phyloP scores from a whole-genome alignment of 140 eudicot genomes.

The Erigeron philadelphicus region DNA sequence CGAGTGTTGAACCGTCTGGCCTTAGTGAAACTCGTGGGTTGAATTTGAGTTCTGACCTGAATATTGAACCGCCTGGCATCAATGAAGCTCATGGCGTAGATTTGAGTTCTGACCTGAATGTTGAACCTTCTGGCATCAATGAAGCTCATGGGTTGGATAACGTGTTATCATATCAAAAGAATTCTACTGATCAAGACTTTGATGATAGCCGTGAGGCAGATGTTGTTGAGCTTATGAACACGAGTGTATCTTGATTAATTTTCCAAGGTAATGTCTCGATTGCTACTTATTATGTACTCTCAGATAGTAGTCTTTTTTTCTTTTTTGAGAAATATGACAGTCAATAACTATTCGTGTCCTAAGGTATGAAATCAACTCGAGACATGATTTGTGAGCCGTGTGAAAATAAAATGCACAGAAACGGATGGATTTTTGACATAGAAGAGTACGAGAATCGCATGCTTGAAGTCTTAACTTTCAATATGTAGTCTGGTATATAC shows the following conservation, averaged over 20 bases:
- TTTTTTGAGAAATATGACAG: not conserved
- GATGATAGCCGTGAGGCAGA: slow-evolving; percentile 49
- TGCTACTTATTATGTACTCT: not conserved
- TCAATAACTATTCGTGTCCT: not conserved
- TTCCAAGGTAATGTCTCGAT: slow-evolving; percentile 35
- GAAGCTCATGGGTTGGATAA: slow-evolving; percentile 12
- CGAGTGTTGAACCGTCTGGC: slow-evolving; percentile 47
- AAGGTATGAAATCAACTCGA: not conserved
- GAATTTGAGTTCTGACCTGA: slow-evolving; percentile 56
- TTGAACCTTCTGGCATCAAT: too few species aligned
- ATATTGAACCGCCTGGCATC: slow-evolving; percentile 42
- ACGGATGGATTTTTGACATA: slow-evolving; percentile 26
- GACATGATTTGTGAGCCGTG: not conserved
- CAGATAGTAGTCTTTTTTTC: not conserved
- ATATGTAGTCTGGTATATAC: slow-evolving; percentile 25
- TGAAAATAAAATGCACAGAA: slow-evolving; percentile 20
- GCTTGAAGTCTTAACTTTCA: not conserved
- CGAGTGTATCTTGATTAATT: slow-evolving; percentile 33
- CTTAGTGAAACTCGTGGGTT: slow-evolving; percentile 26
- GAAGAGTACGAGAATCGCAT: not conserved
- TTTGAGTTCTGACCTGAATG: slow-evolving; percentile 6
- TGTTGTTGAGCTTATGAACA: slow-evolving; percentile 33
- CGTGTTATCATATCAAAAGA: slow-evolving; percentile 40
- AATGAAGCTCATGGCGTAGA: slow-evolving; percentile 34
- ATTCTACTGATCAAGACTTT: slow-evolving; percentile 46